phyloP scores from a whole-genome alignment of 129 eudicot genomes.

The Saposhnikovia divaricata region DNA sequence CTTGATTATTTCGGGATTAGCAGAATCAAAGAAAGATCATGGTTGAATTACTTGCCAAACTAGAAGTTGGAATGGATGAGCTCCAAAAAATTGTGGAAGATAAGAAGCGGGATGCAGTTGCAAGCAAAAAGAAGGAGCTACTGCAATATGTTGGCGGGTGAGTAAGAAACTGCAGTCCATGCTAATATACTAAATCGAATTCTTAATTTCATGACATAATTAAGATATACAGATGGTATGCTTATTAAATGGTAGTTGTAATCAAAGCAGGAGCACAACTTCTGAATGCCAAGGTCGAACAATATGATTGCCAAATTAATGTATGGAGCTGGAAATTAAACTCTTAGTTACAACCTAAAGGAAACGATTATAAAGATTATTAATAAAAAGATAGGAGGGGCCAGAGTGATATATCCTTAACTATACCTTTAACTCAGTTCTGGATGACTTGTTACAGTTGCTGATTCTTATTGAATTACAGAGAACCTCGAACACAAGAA shows the following conservation, averaged over 20 bases:
- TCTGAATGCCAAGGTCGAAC: neutral
- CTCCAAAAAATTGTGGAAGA: conserved; percentile 84
- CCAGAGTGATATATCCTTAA: neutral
- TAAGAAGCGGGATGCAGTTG: conserved; percentile 68
- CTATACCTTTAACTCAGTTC: neutral
- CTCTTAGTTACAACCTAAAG: neutral
- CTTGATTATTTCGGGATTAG: too few relatives aligned
- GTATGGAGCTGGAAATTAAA: neutral
- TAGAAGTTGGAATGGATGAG: too few relatives aligned
- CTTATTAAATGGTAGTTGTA: neutral
- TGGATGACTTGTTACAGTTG: neutral
- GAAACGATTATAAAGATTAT: neutral
- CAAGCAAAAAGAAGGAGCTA: conserved; percentile 84
- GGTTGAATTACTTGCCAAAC: too few relatives aligned
- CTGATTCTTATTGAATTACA: neutral
- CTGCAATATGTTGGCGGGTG: conserved; percentile 91
- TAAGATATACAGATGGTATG: neutral
- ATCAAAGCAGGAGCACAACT: neutral
- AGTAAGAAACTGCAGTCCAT: conserved; percentile 21
- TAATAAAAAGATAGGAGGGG: neutral
- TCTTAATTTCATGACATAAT: neutral
- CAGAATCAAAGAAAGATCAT: too few relatives aligned
- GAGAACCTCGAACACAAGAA: neutral
- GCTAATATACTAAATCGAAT: conserved; percentile 5
- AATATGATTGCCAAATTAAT: neutral